Percentiles rank a stretch among this genome's conserved stretches.
Conservation (phyloP, 306 rosid species). For the Aeschynomene evenia region DNA sequence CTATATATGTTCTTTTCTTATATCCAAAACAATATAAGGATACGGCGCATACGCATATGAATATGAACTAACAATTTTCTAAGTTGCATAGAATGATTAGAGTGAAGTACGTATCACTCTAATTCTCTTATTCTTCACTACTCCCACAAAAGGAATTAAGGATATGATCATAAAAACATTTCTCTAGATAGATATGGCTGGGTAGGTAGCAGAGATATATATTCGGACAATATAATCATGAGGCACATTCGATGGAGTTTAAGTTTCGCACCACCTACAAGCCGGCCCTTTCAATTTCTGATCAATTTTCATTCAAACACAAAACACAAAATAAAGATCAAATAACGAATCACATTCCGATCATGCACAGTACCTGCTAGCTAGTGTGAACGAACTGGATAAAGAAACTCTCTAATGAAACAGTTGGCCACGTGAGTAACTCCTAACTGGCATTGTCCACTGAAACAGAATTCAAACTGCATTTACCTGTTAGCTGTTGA, state of each 20-base stretch:
- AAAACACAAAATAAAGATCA: neutral
- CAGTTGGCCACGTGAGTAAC: neutral
- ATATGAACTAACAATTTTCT: no score
- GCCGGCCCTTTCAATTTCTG: neutral
- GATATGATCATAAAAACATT: no score
- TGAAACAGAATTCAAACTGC: neutral
- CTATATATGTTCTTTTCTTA: no score
- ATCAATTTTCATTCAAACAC: neutral
- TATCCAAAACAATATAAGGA: no score
- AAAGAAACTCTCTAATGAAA: neutral
- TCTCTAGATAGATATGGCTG: neutral
- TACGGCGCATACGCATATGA: no score
- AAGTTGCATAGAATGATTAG: no score
- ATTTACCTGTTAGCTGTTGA: no score
- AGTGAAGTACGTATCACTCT: no score
- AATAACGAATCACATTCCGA: constrained; percentile 32
- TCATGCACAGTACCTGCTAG: no score
- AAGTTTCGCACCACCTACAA: neutral
- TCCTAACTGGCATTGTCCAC: neutral
- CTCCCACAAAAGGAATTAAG: neutral
- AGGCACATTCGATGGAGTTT: constrained; percentile 23
- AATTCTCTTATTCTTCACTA: no score
- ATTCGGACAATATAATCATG: constrained; percentile 23
- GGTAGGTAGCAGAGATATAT: constrained; percentile 4
- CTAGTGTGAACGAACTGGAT: neutral